phyloP scores from a whole-genome alignment of 2,329 filamentous ascomycete species.

The Fusarium stilboides region DNA sequence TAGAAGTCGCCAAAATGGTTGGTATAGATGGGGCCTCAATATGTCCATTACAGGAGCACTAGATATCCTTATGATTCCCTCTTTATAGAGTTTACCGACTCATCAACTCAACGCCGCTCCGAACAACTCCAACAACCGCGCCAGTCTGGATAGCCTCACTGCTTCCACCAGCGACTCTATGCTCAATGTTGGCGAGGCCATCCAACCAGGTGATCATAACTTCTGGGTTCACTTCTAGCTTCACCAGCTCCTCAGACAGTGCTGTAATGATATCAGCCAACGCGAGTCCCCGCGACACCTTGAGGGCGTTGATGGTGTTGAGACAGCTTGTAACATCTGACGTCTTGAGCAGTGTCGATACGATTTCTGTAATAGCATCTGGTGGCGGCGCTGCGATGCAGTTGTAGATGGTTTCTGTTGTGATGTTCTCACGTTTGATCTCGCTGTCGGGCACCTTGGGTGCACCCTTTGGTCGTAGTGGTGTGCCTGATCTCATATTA shows the following conservation, averaged over 20 bases:
- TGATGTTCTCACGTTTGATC: constrained; percentile 81
- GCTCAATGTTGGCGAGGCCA: constrained; percentile 93
- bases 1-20: background rate
- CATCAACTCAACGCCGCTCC: constrained; percentile 85
- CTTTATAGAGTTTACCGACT: constrained; percentile 44
- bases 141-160: constrained; percentile 93
- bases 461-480: constrained; percentile 72
- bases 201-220: constrained; percentile 94
- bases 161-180: constrained; percentile 88
- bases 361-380: constrained; percentile 86
- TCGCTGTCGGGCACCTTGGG: constrained; percentile 74
- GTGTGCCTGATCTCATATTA: constrained; percentile 68
- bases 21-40: background rate
- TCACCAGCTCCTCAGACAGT: constrained; percentile 84
- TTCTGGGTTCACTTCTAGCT: constrained; percentile 86
- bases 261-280: constrained; percentile 94
- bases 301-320: constrained; percentile 88
- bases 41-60: constrained; percentile 1
- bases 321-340: constrained; percentile 92
- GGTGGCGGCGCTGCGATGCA: constrained; percentile 97
- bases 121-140: constrained; percentile 89
- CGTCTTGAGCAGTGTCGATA: constrained; percentile 85
- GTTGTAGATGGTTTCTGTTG: constrained; percentile 96
- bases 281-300: constrained; percentile 87
- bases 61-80: background rate